Base-by-base conservation (phyloP, 345 rosid genomes). In the Brassica cretica region DNA sequence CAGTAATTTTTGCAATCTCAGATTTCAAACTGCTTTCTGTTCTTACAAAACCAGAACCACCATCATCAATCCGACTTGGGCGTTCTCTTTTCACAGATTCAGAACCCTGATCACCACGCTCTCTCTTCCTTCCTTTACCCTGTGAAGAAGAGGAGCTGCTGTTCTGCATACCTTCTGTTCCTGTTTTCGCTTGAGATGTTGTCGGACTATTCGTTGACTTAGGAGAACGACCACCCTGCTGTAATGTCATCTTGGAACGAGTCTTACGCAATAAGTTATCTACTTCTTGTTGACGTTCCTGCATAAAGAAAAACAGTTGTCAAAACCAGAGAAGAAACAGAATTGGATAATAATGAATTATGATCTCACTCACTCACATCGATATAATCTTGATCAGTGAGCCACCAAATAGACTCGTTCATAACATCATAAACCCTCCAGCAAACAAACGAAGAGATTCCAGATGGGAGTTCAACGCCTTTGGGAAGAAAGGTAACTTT, bases 401-500 rank as follows among this genome's bases (percentile, higher is more conserved):
- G 87, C 98, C 99, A 95, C 96, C 99, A 91, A 78, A 92, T 77
- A 83, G 96, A 75, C 74, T 84, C 78, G 79, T 89, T 89, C 2
- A 70, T 76, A 79, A 88, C 87, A 73, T 95, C 99, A 65, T 92
- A 95, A 76, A 92, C 97, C 74, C 92, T 87, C 75, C 93, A 73
- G 72, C 99, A 95, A 35, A 95, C 93, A 76, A 89, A 91, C 2
- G 97, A 95, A 74, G 84, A 85, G 74, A 93, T 71, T 11, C 93
- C 97, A 74, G 94, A 76, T 12, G 92, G 92, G 88, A 95, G 86
- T 68, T 87, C 90, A 86, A 80, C 76, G 46, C 91, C 96, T 89
- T 85, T 90, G 6, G 88, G 91, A 74, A 95, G 96, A 75, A 95
- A 95, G 80, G 94, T 82, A 82, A 95, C 96, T 88, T 95, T 95